phyloP scores from a whole-genome alignment of 78 protist species.

The slime mould (Dictyostelium discoideum) region dicty_2.7 NC_007089.4:2531501-2532000 shows the following conservation, averaged over 20 bases:
- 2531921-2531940: slow-evolving; percentile 37
- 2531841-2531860: slow-evolving; percentile 52
- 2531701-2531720: slow-evolving; percentile 19
- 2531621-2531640: slow-evolving; percentile 32
- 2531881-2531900: not conserved
- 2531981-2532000: not conserved
- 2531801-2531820: slow-evolving; percentile 35
- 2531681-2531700: slow-evolving; percentile 26
- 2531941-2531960: slow-evolving; percentile 8
- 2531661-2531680: not conserved
- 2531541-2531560: slow-evolving; percentile 47
- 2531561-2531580: slow-evolving; percentile 49
- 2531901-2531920: slow-evolving; percentile 33
- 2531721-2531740: slow-evolving; percentile 54
- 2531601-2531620: slow-evolving; percentile 21
- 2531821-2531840: not conserved
- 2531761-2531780: not conserved
- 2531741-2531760: not conserved
- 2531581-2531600: slow-evolving; percentile 25
- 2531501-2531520: slow-evolving; percentile 54
- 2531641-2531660: not conserved
- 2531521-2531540: slow-evolving; percentile 42
- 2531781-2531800: slow-evolving; percentile 56
- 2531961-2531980: not conserved
- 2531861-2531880: slow-evolving; percentile 6